Conservation (phyloP, 208 protist genomes). For the Herpetomonas tarakana region DNA sequence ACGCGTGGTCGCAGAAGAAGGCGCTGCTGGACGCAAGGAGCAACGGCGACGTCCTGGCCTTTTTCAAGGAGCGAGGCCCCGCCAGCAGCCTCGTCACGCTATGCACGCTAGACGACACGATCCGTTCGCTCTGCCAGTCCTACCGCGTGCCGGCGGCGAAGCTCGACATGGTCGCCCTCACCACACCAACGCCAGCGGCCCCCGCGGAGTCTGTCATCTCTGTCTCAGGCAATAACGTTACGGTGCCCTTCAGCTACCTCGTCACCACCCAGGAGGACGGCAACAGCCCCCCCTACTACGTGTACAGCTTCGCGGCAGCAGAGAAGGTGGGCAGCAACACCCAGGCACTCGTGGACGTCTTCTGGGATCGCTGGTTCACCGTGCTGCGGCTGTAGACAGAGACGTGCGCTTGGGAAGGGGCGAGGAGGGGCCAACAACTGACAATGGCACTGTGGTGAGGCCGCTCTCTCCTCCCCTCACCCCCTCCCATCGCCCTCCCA, state of each 20-base stretch:
- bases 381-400: constrained; percentile 6
- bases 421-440: background rate
- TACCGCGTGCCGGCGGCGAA: constrained; percentile 8
- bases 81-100: constrained; percentile 19
- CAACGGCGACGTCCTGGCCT: constrained; percentile 4
- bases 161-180: constrained; percentile 4
- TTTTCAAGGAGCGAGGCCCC: constrained; percentile 15
- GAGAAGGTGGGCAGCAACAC: background rate
- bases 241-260: constrained; percentile 6
- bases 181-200: background rate
- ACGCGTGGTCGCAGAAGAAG: constrained; percentile 25
- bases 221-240: constrained; percentile 19
- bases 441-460: too few relatives aligned
- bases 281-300: background rate
- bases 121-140: constrained; percentile 6
- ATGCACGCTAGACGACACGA: constrained; percentile 13
- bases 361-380: constrained; percentile 22
- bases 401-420: background rate
- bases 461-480: too few relatives aligned
- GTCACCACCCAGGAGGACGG: constrained; percentile 1
- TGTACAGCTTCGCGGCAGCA: background rate
- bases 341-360: constrained; percentile 7
- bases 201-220: background rate
- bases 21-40: constrained; percentile 13
- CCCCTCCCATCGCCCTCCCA: too few relatives aligned